Conservation (phyloP, 1,139 yeast genomes). For the Casaregolazyma suthepensis region DNA sequence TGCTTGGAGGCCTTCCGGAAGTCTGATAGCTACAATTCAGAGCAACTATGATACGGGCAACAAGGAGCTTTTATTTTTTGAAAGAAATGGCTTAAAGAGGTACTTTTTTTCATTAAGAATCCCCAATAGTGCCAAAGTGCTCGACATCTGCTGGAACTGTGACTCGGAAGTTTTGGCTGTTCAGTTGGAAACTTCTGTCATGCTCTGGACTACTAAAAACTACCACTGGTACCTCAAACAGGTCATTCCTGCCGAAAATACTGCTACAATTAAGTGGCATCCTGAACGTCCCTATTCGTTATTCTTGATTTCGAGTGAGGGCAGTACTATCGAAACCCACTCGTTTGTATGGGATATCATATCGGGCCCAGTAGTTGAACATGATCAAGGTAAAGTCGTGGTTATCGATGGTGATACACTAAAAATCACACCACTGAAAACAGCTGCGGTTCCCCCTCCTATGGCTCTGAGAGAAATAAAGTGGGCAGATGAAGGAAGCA, state of each 20-base stretch:
- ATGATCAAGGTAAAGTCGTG: constrained; percentile 70
- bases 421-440: constrained; percentile 71
- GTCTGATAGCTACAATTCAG: constrained; percentile 78
- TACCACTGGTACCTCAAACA: constrained; percentile 95
- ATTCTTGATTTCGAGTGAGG: constrained; percentile 39
- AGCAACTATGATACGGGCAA: constrained; percentile 33
- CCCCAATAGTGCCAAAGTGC: constrained; percentile 42
- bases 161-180: constrained; percentile 76
- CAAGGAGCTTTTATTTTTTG: constrained; percentile 58
- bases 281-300: constrained; percentile 80
- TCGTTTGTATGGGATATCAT: constrained; percentile 62
- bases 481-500: constrained; percentile 1
- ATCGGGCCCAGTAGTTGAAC: constrained; percentile 66
- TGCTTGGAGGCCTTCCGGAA: constrained; percentile 91
- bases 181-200: constrained; percentile 54
- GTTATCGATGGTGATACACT: constrained; percentile 77
- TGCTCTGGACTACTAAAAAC: constrained; percentile 86
- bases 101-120: constrained; percentile 76
- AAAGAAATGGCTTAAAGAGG: constrained; percentile 87
- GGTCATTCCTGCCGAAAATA: constrained; percentile 43
- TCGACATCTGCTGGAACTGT: constrained; percentile 70
- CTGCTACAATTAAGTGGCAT: constrained; percentile 67
- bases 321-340: constrained; percentile 49
- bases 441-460: constrained; percentile 96
- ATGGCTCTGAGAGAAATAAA: constrained; percentile 38